phyloP scores from a whole-genome alignment of 768 basidiomycete species.

The Suillus lakei region DNA sequence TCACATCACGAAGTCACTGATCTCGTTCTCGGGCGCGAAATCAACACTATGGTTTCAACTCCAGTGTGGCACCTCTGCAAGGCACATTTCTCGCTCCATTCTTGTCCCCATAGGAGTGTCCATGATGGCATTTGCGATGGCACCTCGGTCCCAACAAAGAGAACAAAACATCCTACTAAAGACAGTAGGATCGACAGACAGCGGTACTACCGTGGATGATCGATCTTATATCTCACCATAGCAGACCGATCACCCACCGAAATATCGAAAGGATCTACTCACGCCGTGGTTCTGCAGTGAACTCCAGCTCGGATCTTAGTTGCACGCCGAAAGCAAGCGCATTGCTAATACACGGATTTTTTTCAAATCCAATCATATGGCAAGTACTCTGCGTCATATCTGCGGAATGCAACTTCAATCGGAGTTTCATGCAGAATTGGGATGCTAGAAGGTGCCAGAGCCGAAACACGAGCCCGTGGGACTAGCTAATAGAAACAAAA shows the following conservation, averaged over 20 bases:
- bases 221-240: background rate
- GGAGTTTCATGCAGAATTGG: background rate
- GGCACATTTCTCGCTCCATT: background rate
- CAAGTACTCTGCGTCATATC: background rate
- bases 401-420: background rate
- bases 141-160: background rate
- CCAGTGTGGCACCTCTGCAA: background rate
- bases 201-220: background rate
- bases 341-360: background rate
- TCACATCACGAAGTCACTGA: background rate
- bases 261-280: no score
- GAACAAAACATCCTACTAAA: background rate
- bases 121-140: background rate
- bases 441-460: background rate
- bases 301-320: background rate
- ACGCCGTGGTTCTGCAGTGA: background rate
- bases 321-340: background rate
- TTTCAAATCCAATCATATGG: background rate
- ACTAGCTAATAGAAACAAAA: background rate
- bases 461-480: background rate
- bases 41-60: background rate
- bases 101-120: background rate
- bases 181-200: background rate
- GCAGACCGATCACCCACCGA: background rate
- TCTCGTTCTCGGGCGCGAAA: background rate